Conservation (phyloP, 495 filamentous ascomycete genomes). For the Parathielavia appendiculata region DNA sequence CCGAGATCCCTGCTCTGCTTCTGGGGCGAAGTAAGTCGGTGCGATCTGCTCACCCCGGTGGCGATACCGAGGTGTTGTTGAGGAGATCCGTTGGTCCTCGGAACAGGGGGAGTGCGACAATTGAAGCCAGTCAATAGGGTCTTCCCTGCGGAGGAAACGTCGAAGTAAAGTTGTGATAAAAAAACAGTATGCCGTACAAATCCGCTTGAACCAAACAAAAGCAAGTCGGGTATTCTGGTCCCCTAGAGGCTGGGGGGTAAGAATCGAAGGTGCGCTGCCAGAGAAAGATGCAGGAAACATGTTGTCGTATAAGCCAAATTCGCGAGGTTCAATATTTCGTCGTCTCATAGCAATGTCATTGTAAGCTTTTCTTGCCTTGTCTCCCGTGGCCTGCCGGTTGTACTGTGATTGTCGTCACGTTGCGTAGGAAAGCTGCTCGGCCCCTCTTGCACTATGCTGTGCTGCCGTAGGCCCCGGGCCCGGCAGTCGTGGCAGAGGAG, state of each 20-base stretch:
- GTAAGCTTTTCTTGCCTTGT: background rate
- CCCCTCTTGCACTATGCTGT: conserved; percentile 18
- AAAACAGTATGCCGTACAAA: background rate
- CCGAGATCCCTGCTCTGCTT: background rate
- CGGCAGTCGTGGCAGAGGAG: conserved; percentile 18
- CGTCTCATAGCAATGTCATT: background rate
- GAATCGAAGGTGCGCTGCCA: background rate
- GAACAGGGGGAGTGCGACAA: background rate
- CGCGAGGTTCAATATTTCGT: background rate
- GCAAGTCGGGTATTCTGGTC: background rate
- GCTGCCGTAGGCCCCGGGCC: conserved; percentile 26
- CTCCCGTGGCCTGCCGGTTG: background rate
- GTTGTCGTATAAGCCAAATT: background rate
- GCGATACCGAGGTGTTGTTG: no score
- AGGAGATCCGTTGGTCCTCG: no score
- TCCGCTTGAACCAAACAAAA: background rate
- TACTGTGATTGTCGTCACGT: background rate
- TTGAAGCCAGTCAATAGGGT: background rate
- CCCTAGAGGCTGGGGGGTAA: background rate
- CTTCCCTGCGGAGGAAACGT: background rate
- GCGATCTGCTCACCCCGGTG: no score
- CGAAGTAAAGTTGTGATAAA: background rate
- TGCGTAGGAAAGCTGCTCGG: background rate
- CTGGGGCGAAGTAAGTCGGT: background rate
- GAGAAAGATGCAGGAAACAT: background rate